phyloP scores from a whole-genome alignment of 225 moss, liverwort and hornwort genomes.

The Rhytidiadelphus loreus region DNA sequence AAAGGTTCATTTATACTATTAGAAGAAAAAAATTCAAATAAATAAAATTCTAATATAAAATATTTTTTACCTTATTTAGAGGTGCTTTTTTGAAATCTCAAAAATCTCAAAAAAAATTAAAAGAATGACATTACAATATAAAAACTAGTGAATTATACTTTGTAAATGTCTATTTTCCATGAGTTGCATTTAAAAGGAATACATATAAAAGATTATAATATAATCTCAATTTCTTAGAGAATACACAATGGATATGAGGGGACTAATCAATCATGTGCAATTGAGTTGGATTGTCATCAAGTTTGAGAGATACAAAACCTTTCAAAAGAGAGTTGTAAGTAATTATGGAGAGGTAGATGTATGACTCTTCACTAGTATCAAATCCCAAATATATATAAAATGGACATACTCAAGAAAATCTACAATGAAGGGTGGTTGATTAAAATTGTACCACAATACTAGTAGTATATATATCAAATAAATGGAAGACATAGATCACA shows the following conservation, averaged over 20 bases:
- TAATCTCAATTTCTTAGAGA: neutral
- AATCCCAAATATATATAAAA: no score
- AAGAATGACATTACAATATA: no score
- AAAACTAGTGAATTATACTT: no score
- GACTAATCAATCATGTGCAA: neutral
- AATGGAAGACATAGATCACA: no score
- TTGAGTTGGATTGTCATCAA: neutral
- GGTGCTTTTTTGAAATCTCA: neutral
- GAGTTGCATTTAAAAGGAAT: neutral
- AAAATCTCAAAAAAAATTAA: no score
- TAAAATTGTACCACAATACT: no score
- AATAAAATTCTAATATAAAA: neutral
- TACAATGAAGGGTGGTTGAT: no score
- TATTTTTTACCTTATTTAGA: no score
- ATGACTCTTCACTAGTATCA: accelerated
- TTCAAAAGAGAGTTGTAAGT: neutral
- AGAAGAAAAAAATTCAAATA: no score
- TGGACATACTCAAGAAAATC: no score
- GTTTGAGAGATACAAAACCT: neutral
- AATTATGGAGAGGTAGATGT: neutral
- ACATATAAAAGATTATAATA: neutral
- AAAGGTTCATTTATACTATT: no score
- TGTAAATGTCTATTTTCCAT: neutral
- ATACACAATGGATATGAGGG: accelerated
- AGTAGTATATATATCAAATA: no score